phyloP scores from a whole-genome alignment of 257 asterid species.

The Scutellaria barbata region DNA sequence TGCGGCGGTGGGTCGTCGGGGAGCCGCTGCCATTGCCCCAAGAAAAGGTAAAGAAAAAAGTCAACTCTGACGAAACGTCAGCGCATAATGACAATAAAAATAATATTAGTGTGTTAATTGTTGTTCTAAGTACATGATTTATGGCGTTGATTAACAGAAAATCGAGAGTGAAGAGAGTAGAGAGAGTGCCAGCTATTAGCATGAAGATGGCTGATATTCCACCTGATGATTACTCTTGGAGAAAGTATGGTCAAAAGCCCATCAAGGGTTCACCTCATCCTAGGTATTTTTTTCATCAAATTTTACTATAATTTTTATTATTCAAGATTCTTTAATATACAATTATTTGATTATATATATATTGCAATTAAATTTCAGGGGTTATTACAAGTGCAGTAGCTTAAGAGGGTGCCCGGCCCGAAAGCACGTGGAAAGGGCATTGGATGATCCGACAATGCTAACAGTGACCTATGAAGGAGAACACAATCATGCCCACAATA shows the following conservation, averaged over 20 bases:
- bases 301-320: too few relatives aligned
- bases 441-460: conserved; percentile 66
- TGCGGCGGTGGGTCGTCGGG: conserved; percentile 66
- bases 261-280: conserved; percentile 89
- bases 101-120: too few relatives aligned
- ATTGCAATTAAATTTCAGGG: conserved; percentile 54
- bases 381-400: conserved; percentile 75
- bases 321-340: too few relatives aligned
- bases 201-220: conserved; percentile 85
- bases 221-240: conserved; percentile 82
- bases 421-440: conserved; percentile 72
- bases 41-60: conserved; percentile 56
- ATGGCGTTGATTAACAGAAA: conserved; percentile 42
- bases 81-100: too few relatives aligned
- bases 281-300: conserved; percentile 36
- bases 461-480: conserved; percentile 72
- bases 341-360: too few relatives aligned
- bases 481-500: conserved; percentile 61
- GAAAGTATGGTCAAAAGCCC: conserved; percentile 85
- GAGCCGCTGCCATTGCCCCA: conserved; percentile 76
- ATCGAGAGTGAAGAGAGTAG: conserved; percentile 58
- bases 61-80: conserved; percentile 1
- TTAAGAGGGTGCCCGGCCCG: conserved; percentile 75
- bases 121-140: neutral
- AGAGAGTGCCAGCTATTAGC: conserved; percentile 70